A percentile compares a stretch with the other conserved stretches of the same genome.
These are phyloP conservation scores for Ustilago crameri DNA, from an alignment of 1,284 basidiomycete genomes.

Conservation along the genomic window DNA sequence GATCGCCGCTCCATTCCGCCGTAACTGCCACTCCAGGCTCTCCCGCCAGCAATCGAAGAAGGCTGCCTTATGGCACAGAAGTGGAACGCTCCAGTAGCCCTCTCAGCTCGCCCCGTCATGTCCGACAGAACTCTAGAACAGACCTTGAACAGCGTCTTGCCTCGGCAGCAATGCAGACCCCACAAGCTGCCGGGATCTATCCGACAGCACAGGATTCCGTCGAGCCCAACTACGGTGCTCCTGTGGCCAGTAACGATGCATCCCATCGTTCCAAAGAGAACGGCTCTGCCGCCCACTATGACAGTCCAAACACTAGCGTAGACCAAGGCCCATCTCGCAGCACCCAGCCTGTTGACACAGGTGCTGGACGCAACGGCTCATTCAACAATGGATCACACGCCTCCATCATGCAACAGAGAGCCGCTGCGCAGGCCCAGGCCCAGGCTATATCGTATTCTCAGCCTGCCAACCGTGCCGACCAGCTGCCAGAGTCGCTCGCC, in stretches of 20 bases:
- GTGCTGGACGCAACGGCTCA: slow-evolving; percentile 8
- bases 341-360: slow-evolving; percentile 27
- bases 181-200: neutral
- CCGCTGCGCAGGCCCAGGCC: slow-evolving; percentile 56
- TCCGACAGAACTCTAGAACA: slow-evolving; percentile 29
- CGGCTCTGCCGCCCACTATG: slow-evolving; percentile 14
- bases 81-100: slow-evolving; percentile 39
- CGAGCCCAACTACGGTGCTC: slow-evolving; percentile 6
- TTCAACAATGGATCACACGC: slow-evolving; percentile 22
- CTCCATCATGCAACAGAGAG: slow-evolving; percentile 61
- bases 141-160: slow-evolving; percentile 26
- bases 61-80: slow-evolving; percentile 25
- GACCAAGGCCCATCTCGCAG: slow-evolving; percentile 37
- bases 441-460: slow-evolving; percentile 33
- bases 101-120: slow-evolving; percentile 31
- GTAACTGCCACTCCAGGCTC: slow-evolving; percentile 20
- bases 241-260: slow-evolving; percentile 7
- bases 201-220: neutral
- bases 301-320: slow-evolving; percentile 38
- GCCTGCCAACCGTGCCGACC: slow-evolving; percentile 13
- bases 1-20: slow-evolving; percentile 27
- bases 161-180: slow-evolving; percentile 3
- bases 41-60: slow-evolving; percentile 34
- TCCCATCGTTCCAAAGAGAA: slow-evolving; percentile 14
- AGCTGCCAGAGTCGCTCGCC: slow-evolving; percentile 16